Evolutionary conservation across 768 basidiomycete species (phyloP).

Genomic region (Tylopilus balloui): DNA sequence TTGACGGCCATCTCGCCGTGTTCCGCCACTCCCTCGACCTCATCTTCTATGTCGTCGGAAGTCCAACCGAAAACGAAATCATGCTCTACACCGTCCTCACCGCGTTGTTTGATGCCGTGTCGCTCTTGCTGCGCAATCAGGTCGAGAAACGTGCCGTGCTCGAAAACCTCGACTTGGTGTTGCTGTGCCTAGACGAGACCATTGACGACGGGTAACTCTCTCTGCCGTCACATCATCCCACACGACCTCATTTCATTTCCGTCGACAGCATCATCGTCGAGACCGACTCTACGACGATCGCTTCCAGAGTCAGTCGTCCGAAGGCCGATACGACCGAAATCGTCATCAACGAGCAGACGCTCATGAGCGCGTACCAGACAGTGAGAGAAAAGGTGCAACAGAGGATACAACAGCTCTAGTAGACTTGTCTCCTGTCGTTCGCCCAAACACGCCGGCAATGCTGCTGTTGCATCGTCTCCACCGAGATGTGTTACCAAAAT

Average conservation of each 20-base stretch:
- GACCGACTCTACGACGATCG: constrained; percentile 94
- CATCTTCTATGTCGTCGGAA: constrained; percentile 89
- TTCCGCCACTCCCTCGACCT: constrained; percentile 96
- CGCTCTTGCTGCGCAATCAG: constrained; percentile 82
- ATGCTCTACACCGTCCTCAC: constrained; percentile 86
- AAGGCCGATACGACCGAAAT: constrained; percentile 93
- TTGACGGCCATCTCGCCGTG: constrained; percentile 84
- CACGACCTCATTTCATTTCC: constrained; percentile 9
- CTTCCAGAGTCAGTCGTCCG: constrained; percentile 88
- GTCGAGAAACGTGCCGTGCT: constrained; percentile 93
- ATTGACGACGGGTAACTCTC: constrained; percentile 91
- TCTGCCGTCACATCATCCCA: neutral
- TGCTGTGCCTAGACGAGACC: constrained; percentile 93
- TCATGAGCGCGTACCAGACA: constrained; percentile 89
- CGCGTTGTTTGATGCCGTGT: constrained; percentile 82
- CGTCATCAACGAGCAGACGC: constrained; percentile 96
- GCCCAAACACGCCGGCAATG: too few relatives aligned
- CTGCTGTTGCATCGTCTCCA: neutral
- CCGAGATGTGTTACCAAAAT: neutral
- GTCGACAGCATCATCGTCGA: constrained; percentile 84
- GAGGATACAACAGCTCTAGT: constrained; percentile 72
- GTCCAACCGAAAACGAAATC: constrained; percentile 87
- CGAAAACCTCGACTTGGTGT: constrained; percentile 89
- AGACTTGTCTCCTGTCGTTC: constrained; percentile 28
- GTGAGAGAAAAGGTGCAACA: constrained; percentile 83